Base-by-base conservation (phyloP, 495 filamentous ascomycete species). In the Aspergillus sclerotioniger region DNA sequence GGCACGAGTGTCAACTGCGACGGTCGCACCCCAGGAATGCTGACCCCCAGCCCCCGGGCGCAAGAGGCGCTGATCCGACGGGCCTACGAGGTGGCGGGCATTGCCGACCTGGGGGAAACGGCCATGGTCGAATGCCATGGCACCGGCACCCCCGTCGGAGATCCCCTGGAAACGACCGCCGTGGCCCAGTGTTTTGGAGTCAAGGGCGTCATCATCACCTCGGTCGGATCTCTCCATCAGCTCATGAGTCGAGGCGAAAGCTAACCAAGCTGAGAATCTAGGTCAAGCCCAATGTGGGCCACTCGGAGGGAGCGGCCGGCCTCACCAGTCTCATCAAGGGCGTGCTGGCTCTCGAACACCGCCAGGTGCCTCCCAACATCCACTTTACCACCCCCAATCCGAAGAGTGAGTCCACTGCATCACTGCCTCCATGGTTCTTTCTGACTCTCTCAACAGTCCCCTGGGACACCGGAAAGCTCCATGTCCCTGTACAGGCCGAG, bases 271-370 rank as follows among this genome's bases (percentile, higher is more conserved):
- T n/a, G 7, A 1, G 33, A 13, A 41, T 41, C 8, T 17, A 58
- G 57, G 63, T 83, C 32, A 84, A 84, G 53, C 76, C 80, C 1
- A 76, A 80, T 29, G 58, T 84, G 48, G 82, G 84, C 0, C 82
- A 85, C 57, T 54, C 62, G 5, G 82, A 82, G 60, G 82, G 74
- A 3, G 74, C 80, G 3, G 77, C 79, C 1, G 85, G 81, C 7
- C 51, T 87, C 32, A 82, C 83, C 1, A 79, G 78, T 2, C 29
- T 88, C 0, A 70, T 90, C 9, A 88, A 88, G 66, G 74, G 77
- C 0, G 71, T 80, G 0, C 58, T 83, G 31, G 71, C 80, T n/a
- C 67, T 90, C 46, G 76, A 81, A 51, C 70, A 83, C 54, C 63
- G 58, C 6, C 57, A 64, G 0, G 73, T 86, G 10, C 79, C 80